phyloP scores from a whole-genome alignment of 2,329 filamentous ascomycete species.

The Akanthomyces muscarius region DNA sequence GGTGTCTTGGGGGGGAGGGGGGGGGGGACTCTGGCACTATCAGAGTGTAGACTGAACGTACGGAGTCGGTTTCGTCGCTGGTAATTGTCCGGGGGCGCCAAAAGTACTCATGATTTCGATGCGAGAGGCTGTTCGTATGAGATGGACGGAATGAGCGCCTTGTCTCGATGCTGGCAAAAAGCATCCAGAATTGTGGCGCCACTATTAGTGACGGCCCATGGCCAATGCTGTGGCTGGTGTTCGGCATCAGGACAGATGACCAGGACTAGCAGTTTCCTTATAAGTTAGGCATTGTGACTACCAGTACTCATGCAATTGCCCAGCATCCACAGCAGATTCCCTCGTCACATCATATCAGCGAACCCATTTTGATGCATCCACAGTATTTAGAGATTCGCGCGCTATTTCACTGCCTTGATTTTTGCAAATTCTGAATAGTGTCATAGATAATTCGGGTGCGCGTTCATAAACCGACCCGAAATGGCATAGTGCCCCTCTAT shows the following conservation, averaged over 20 bases:
- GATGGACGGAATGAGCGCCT: not conserved
- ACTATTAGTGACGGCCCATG: not conserved
- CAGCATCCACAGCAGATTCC: not conserved
- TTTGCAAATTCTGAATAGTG: slow-evolving; percentile 2
- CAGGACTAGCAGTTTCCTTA: not conserved
- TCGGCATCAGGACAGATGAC: not conserved
- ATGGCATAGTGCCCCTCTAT: slow-evolving; percentile 8
- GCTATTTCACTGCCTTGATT: not conserved
- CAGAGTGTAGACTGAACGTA: slow-evolving; percentile 38
- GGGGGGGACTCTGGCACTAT: not conserved
- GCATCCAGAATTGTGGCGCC: slow-evolving; percentile 10
- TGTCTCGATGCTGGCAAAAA: not conserved
- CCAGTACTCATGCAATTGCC: too few relatives aligned
- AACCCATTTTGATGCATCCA: too few relatives aligned
- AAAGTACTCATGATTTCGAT: slow-evolving; percentile 54
- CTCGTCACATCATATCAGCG: too few relatives aligned
- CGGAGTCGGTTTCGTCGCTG: slow-evolving; percentile 65
- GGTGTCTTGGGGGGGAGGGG: not conserved
- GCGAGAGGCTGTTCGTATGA: not conserved
- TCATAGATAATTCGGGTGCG: not conserved
- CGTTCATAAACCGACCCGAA: not conserved
- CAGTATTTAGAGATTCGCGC: not conserved
- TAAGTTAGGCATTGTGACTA: too few relatives aligned
- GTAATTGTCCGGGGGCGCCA: slow-evolving; percentile 66
- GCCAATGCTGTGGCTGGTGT: slow-evolving; percentile 1